These are phyloP conservation scores for Boletus patriciae DNA, from an alignment of 768 basidiomycete species.

Conservation along the genomic window DNA sequence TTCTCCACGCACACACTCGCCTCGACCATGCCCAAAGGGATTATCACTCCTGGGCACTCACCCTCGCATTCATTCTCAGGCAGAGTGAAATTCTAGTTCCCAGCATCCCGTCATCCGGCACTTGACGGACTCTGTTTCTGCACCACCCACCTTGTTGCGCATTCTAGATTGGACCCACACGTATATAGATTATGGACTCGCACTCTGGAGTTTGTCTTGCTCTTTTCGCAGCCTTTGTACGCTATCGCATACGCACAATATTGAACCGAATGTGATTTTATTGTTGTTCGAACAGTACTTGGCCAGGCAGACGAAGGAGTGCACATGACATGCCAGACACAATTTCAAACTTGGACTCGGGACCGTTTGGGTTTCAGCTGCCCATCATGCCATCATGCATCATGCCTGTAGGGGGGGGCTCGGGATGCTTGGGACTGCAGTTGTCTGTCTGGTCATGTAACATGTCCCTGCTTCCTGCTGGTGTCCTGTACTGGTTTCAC, in stretches of 20 bases:
- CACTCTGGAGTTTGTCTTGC: conserved; percentile 23
- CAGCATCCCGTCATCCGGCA: background rate
- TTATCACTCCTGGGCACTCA: conserved; percentile 10
- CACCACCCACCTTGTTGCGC: conserved; percentile 11
- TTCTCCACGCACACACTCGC: conserved; percentile 41
- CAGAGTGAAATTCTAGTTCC: conserved; percentile 23
- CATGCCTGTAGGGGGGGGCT: background rate
- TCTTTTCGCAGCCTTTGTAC: conserved; percentile 21
- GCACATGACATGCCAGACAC: conserved; percentile 14
- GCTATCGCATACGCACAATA: conserved; percentile 15
- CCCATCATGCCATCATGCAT: no score
- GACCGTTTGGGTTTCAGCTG: background rate
- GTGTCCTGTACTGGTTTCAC: background rate
- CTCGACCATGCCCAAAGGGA: conserved; percentile 19
- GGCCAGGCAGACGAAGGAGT: no score
- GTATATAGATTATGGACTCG: conserved; percentile 33
- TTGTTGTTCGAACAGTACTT: conserved; percentile 1
- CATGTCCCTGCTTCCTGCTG: background rate
- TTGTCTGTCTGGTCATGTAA: background rate
- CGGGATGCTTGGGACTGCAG: background rate
- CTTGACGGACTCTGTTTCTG: conserved; percentile 2
- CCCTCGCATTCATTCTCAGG: conserved; percentile 26
- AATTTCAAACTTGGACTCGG: background rate
- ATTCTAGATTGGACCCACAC: conserved; percentile 23
- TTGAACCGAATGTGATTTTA: conserved; percentile 21